Evolutionary conservation across 1,284 basidiomycete genomes (phyloP).

Genomic region (Rhodotorula sp.): DNA sequence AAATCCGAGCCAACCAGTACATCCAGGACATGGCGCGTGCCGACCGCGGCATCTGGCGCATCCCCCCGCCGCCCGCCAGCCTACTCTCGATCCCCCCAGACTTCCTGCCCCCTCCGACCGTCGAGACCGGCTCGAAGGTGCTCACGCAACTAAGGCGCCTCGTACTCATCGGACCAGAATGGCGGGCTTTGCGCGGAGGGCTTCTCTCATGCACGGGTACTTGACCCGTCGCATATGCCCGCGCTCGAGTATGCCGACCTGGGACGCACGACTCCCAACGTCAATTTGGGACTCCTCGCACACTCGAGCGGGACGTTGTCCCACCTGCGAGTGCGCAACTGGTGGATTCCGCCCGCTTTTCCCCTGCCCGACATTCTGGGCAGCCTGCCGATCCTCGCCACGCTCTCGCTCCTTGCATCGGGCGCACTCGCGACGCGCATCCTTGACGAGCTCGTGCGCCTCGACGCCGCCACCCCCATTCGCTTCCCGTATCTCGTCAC

Average conservation of each 20-base stretch:
- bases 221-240: conserved; percentile 3
- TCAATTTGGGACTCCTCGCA: conserved; percentile 23
- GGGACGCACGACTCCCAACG: conserved; percentile 10
- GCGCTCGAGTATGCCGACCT: conserved; percentile 9
- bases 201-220: conserved; percentile 9
- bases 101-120: conserved; percentile 18
- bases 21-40: no score
- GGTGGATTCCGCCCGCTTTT: background rate
- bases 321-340: background rate
- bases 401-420: background rate
- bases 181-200: conserved; percentile 22
- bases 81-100: conserved; percentile 7
- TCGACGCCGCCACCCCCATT: background rate
- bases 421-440: conserved; percentile 14
- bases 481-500: background rate
- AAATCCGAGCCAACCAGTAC: background rate
- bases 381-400: background rate
- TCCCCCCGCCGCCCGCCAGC: background rate
- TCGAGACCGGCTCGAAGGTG: conserved; percentile 22
- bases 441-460: background rate
- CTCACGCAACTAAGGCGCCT: conserved; percentile 1
- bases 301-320: background rate
- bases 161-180: conserved; percentile 20
- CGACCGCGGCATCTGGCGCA: background rate
- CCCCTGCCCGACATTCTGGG: conserved; percentile 3